These are phyloP conservation scores for Hyaloscypha hepaticicola DNA, from an alignment of 495 filamentous ascomycete species.

Conservation along the genomic window DNA sequence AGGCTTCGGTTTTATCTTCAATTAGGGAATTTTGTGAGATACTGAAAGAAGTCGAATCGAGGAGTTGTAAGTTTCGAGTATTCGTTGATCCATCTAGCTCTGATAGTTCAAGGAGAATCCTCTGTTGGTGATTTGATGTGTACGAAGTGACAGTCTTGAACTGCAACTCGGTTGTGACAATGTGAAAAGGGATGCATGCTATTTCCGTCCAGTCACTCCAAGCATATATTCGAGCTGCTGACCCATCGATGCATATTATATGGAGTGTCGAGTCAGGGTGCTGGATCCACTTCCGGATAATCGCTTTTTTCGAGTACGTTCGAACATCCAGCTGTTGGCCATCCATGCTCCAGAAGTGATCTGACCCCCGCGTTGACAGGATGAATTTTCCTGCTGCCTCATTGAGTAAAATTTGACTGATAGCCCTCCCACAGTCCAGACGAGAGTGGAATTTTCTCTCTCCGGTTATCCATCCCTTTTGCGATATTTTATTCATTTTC, in stretches of 20 bases:
- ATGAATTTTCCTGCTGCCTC: constrained; percentile 28
- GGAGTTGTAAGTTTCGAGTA: constrained; percentile 17
- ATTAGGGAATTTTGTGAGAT: neutral
- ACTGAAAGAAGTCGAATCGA: constrained; percentile 20
- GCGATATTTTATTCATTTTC: constrained; percentile 14
- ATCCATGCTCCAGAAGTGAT: constrained; percentile 32
- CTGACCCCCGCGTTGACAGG: constrained; percentile 29
- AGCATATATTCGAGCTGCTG: constrained; percentile 25
- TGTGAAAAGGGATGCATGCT: constrained; percentile 19
- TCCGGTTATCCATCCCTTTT: constrained; percentile 17
- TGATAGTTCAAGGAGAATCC: constrained; percentile 30
- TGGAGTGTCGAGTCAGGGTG: constrained; percentile 22
- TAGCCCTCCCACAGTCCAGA: constrained; percentile 23
- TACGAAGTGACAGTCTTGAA: constrained; percentile 27
- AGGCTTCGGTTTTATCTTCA: neutral
- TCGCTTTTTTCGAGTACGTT: constrained; percentile 10
- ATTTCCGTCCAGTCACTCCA: constrained; percentile 35
- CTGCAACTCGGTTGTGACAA: constrained; percentile 17
- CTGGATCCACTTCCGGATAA: constrained; percentile 31
- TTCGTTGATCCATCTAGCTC: constrained; percentile 30
- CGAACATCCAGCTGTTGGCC: constrained; percentile 8
- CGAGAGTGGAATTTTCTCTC: constrained; percentile 21
- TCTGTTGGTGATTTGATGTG: constrained; percentile 10
- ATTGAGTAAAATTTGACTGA: constrained; percentile 26
- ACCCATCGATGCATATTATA: constrained; percentile 32